Base-by-base conservation (phyloP, 768 basidiomycete genomes). In the Steccherinum ochraceum region DNA sequence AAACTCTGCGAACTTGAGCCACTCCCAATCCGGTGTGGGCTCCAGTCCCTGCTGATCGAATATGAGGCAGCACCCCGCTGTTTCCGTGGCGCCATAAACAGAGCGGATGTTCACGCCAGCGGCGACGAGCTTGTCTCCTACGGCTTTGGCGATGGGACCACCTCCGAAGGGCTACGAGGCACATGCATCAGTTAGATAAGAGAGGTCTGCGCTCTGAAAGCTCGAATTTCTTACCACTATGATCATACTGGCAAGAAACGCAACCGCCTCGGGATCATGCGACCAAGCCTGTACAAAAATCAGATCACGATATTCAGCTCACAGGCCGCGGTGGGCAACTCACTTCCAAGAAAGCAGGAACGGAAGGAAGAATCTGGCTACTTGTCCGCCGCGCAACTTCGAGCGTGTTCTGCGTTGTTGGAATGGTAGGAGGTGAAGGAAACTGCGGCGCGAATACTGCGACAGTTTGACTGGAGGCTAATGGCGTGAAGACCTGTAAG, bases 301-400 rank as follows among this genome's bases (percentile, higher is more conserved):
- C 24, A 41, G 10, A 19, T 12, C 30, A 18, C 46, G 13, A 24
- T 0, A 16, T 3, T n/a, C n/a, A n/a, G n/a, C n/a, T n/a, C n/a
- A n/a, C n/a, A n/a, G n/a, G n/a, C n/a, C n/a, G n/a, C n/a, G n/a
- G n/a, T n/a, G n/a, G n/a, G n/a, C n/a, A 1, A 47, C 55, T 3
- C 23, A 64, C 67, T 57, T 68, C 64, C 5, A 68, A 20, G 30
- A 64, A 57, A 4, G 58, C 45, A 1, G 67, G 67, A 1, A 65
- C 67, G 47, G 48, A 51, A 5, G 53, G 25, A 0, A 57, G 16
- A 16, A 55, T 24, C 1, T 50, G 52, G 35, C 47, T 51, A 5
- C 50, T 50, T 1, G 62, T 57, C 0, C 35, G 43, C 2, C 53
- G 26, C 4, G 52, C 23, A 4, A 48, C 48, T 12, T 53, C 39